Evolutionary conservation across 306 rosid genomes (phyloP).

Genomic region (Betula pendula): DNA sequence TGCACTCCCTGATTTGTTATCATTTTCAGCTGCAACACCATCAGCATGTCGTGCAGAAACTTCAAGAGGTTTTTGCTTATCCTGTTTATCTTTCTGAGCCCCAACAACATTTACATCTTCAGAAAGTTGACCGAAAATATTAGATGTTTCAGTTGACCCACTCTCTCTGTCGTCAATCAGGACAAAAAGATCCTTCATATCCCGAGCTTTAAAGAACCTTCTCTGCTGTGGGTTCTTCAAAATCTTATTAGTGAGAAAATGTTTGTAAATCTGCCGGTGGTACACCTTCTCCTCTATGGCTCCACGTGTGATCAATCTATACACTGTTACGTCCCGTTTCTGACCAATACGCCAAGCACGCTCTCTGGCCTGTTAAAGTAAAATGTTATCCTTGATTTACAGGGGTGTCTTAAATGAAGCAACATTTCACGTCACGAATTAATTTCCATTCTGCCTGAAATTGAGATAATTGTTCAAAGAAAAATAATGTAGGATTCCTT

Average conservation of each 20-base stretch:
- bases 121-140: slow-evolving; percentile 73
- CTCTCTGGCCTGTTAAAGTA: slow-evolving; percentile 80
- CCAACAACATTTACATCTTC: slow-evolving; percentile 67
- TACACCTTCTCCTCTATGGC: slow-evolving; percentile 97
- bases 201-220: slow-evolving; percentile 95
- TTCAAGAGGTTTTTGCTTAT: slow-evolving; percentile 30
- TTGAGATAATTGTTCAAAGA: slow-evolving; percentile 28
- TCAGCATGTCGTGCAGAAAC: slow-evolving; percentile 30
- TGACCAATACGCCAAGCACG: slow-evolving; percentile 99
- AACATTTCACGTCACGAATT: slow-evolving; percentile 18
- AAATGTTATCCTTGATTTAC: slow-evolving; percentile 29
- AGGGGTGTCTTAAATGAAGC: slow-evolving; percentile 2
- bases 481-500: background rate
- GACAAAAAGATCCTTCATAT: slow-evolving; percentile 93
- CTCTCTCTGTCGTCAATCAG: slow-evolving; percentile 68
- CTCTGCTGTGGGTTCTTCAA: slow-evolving; percentile 95
- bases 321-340: slow-evolving; percentile 86
- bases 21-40: slow-evolving; percentile 36
- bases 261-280: slow-evolving; percentile 97
- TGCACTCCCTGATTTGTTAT: slow-evolving; percentile 32
- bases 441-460: slow-evolving; percentile 20
- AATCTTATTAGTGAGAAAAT: slow-evolving; percentile 92
- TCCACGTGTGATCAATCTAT: slow-evolving; percentile 93
- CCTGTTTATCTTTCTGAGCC: slow-evolving; percentile 48
- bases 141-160: slow-evolving; percentile 85